Conservation (phyloP, 768 basidiomycete genomes). For the Lactarius pseudohatsudake region DNA sequence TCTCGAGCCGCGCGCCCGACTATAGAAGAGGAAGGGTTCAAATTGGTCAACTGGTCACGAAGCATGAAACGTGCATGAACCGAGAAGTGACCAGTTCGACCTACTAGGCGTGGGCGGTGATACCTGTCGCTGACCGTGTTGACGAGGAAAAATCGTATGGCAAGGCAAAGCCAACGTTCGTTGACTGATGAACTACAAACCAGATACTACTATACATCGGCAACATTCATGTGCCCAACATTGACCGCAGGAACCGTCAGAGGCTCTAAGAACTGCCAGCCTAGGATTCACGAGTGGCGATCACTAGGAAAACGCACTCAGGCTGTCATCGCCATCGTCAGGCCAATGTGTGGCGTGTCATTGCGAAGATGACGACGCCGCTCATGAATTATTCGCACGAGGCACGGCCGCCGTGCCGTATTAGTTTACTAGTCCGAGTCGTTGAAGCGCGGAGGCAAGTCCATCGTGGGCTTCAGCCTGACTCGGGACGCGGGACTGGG, state of each 20-base stretch:
- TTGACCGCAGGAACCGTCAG: constrained; percentile 76
- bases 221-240: constrained; percentile 65
- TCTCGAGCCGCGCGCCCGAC: constrained; percentile 21
- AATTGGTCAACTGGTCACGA: background rate
- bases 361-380: constrained; percentile 35
- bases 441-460: constrained; percentile 36
- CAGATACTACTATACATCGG: constrained; percentile 52
- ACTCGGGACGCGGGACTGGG: too few relatives aligned
- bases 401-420: too few relatives aligned
- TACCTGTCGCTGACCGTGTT: too few relatives aligned
- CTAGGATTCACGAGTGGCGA: constrained; percentile 40
- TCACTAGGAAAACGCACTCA: background rate
- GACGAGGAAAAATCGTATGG: too few relatives aligned
- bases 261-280: constrained; percentile 81
- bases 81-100: too few relatives aligned
- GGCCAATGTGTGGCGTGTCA: constrained; percentile 32
- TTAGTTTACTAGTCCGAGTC: constrained; percentile 31
- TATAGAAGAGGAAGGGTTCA: background rate
- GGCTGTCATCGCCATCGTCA: constrained; percentile 39
- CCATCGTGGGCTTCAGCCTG: constrained; percentile 30
- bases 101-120: too few relatives aligned
- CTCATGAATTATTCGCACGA: constrained; percentile 39
- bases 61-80: too few relatives aligned
- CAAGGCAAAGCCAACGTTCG: constrained; percentile 51
- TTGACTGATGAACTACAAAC: background rate